Evolutionary conservation across 2,329 filamentous ascomycete species (phyloP), one percentile per base, ranked within the genome.

Genomic region (Fusarium tjaetaba): DNA sequence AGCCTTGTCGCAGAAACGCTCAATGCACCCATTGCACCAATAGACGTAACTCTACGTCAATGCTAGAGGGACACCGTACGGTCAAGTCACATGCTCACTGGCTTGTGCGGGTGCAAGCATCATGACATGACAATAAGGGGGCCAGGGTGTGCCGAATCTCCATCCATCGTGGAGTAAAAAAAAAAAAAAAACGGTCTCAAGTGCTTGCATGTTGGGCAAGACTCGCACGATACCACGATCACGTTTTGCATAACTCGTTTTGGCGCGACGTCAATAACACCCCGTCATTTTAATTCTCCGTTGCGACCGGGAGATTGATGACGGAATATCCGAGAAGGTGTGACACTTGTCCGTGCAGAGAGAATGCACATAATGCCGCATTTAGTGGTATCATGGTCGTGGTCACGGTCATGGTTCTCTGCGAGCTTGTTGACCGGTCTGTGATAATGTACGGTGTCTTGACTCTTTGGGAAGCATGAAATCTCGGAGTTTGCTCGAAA

Each of bases 71-170:
- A 70, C 68, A 60, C 65, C 67, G 34, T 46, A 49, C 39, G 62
- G 41, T 28, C 55, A 65, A 48, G 73, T 78, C 76, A 78, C 76
- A 78, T 78, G 76, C 41, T 73, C 65, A 15, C 20, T 55, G 67
- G 71, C 71, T 69, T 70, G 76, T 75, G 76, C 74, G 76, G 76
- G 67, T 69, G 69, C 68, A 77, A 60, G 74, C 68, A 76, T 63
- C 55, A 52, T 49, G 32, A 7, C 55, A 18, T 58, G 45, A 59
- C 22, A 51, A 53, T 68, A 65, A 53, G 67, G 71, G 71, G 60
- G 60, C 61, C 48, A 39, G 74, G 69, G 73, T 63, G 71, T 52
- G 61, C 18, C 42, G 20, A 34, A 18, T 48, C 51, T 46, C 68
- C 64, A 75, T 76, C 71, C 64, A 74, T 76, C 76, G 74, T 74